phyloP scores from a whole-genome alignment of 768 basidiomycete species.

The Hygrocybe coccinea region DNA sequence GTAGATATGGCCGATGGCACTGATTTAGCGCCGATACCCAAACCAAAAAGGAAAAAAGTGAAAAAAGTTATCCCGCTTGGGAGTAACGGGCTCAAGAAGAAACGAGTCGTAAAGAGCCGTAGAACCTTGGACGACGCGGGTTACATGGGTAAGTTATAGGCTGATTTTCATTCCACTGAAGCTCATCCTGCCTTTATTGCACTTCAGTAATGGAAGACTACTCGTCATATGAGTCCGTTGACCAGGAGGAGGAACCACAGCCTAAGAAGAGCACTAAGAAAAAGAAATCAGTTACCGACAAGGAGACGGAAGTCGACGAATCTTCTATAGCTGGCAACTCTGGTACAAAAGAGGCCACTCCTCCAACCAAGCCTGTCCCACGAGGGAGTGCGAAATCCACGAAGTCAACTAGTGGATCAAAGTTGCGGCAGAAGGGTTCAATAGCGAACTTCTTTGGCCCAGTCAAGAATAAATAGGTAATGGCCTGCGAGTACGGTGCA shows the following conservation, averaged over 20 bases:
- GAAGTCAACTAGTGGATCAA: background rate
- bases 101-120: slow-evolving; percentile 55
- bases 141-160: slow-evolving; percentile 54
- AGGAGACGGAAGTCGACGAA: background rate
- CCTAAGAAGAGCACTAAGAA: slow-evolving; percentile 21
- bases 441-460: slow-evolving; percentile 9
- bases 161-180: background rate
- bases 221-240: slow-evolving; percentile 75
- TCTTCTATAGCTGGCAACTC: background rate
- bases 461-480: slow-evolving; percentile 1
- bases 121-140: slow-evolving; percentile 59
- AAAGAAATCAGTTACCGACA: slow-evolving; percentile 2
- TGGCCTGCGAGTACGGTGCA: too few relatives aligned
- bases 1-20: slow-evolving; percentile 35
- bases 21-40: slow-evolving; percentile 20
- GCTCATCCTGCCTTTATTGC: background rate
- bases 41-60: slow-evolving; percentile 36
- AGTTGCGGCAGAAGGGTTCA: slow-evolving; percentile 2
- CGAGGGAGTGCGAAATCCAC: background rate
- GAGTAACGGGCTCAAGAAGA: slow-evolving; percentile 72
- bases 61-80: slow-evolving; percentile 67
- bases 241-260: slow-evolving; percentile 48
- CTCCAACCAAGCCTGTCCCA: background rate
- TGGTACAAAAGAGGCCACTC: background rate
- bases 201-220: slow-evolving; percentile 67